phyloP scores from a whole-genome alignment of 176 grass and related monocot species.

The Hsuehochloa calcarea region DNA sequence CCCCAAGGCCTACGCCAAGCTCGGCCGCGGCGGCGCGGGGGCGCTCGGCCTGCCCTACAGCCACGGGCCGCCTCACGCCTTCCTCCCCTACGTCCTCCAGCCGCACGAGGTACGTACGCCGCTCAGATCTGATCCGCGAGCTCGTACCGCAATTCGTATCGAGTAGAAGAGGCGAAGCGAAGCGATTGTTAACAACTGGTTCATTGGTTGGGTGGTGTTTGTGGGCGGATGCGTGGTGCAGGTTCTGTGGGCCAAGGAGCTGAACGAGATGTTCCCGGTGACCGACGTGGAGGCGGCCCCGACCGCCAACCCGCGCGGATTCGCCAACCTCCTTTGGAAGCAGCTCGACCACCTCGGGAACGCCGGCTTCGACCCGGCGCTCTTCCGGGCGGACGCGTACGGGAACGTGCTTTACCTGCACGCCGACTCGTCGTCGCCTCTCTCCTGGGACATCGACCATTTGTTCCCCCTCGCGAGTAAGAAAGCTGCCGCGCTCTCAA shows the following conservation, averaged over 20 bases:
- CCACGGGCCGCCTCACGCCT: conserved; percentile 77
- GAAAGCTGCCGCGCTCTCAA: neutral
- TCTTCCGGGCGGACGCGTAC: conserved; percentile 79
- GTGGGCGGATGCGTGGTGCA: conserved; percentile 15
- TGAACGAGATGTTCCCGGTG: conserved; percentile 85
- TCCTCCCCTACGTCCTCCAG: conserved; percentile 77
- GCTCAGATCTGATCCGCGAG: neutral
- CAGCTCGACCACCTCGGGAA: conserved; percentile 96
- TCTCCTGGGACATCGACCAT: conserved; percentile 87
- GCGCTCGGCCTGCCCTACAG: conserved; percentile 43
- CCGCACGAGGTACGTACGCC: conserved; percentile 69
- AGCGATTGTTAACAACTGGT: neutral
- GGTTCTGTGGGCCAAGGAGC: conserved; percentile 70
- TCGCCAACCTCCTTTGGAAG: conserved; percentile 94
- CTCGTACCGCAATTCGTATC: no score
- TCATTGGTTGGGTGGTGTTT: neutral
- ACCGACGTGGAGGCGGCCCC: conserved; percentile 60
- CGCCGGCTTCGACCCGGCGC: conserved; percentile 89
- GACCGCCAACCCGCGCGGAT: conserved; percentile 72
- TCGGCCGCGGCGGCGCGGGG: conserved; percentile 41
- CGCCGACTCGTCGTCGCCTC: conserved; percentile 77
- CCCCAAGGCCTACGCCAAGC: conserved; percentile 82
- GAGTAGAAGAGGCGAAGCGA: neutral
- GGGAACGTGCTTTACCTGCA: conserved; percentile 94
- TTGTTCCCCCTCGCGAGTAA: conserved; percentile 86